Conservation (phyloP, 2,329 filamentous ascomycete genomes). For the Penicillium decumbens region DNA sequence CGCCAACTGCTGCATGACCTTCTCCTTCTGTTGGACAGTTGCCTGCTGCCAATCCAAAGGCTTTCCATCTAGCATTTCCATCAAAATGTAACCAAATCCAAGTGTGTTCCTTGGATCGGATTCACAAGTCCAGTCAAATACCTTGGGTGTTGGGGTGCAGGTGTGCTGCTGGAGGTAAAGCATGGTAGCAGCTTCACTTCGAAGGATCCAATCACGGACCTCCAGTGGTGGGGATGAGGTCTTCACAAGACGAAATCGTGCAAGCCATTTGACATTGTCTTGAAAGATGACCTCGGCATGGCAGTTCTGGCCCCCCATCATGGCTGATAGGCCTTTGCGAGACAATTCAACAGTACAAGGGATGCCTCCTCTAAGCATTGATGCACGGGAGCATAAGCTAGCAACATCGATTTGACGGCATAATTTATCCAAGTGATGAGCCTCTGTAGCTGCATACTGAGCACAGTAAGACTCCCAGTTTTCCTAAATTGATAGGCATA, state of each 20-base stretch:
- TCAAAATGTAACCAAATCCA: constrained; percentile 2
- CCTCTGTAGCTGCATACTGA: constrained; percentile 4
- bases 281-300: constrained; percentile 2
- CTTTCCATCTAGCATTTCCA: neutral
- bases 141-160: neutral
- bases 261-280: constrained; percentile 4
- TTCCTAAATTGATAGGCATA: neutral
- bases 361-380: constrained; percentile 1
- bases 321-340: constrained; percentile 1
- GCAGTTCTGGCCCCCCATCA: constrained; percentile 7
- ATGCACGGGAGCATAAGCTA: constrained; percentile 1
- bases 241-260: neutral
- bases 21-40: constrained; percentile 1
- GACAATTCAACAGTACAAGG: neutral
- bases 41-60: neutral
- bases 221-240: neutral
- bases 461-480: constrained; percentile 4
- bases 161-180: constrained; percentile 1
- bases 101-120: neutral
- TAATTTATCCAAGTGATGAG: constrained; percentile 5
- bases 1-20: constrained; percentile 3
- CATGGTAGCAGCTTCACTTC: constrained; percentile 3
- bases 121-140: constrained; percentile 1
- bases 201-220: constrained; percentile 4
- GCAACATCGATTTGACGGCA: constrained; percentile 1